Base-by-base conservation (phyloP, 2,329 filamentous ascomycete genomes). In the Penicillium sp. region DNA sequence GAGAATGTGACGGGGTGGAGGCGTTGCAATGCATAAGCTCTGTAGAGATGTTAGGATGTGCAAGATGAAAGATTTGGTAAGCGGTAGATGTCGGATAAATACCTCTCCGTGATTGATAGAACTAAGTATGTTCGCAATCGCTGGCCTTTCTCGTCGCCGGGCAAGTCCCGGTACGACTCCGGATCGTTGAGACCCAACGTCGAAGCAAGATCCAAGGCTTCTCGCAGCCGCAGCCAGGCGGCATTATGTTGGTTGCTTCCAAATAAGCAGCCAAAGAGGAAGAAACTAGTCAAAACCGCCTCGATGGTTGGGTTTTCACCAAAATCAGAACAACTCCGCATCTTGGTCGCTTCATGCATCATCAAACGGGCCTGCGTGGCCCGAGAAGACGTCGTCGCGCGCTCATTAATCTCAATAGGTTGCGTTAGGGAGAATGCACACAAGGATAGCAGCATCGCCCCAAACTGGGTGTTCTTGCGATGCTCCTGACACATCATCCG, bases 201-300 rank as follows among this genome's bases (percentile, higher is more conserved):
- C 5, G 75, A 72, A 0, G 77, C 77, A 35, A 79, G 72, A 52
- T 79, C 77, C 6, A 75, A 59, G 6, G 89, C 89, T 74, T 94
- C 90, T 24, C 90, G 85, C 18, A 94, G 78, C 69, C 91, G 86
- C 69, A 87, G 91, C 89, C 90, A 92, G 1, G 89, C 90, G 68
- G 87, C 87, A 66, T 91, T 88, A 72, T 92, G 89, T 73, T 89
- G 82, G 61, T 91, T 89, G 51, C 90, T 81, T 18, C 85, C 87
- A 67, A 89, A 89, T 70, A 89, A 84, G 69, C 87, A 89, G 35
- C 85, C 88, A 67, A 90, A 92, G 24, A 93, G 74, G 74, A 93
- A 92, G 74, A 90, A 92, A 66, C 88, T 91, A 19, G 89, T 91
- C 59, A 87, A 85, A 19, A 79, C 73, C 0, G 76, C 73, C 50